Conservation (phyloP, 371 early-diverging fungal species). For the Astathelohania contejeani region DNA sequence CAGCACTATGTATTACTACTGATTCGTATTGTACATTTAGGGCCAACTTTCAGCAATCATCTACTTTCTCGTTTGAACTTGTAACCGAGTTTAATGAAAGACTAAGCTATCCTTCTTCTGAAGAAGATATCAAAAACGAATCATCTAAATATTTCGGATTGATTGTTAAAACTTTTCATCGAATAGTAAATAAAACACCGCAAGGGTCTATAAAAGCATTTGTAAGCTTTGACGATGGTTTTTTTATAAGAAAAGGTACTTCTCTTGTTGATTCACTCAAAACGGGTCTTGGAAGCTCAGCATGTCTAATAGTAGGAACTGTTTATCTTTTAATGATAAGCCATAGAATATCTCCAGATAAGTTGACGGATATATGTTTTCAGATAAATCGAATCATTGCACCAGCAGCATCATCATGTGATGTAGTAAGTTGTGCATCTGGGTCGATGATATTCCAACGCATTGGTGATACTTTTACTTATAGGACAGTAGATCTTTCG, state of each 20-base stretch:
- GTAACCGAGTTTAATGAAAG: not conserved
- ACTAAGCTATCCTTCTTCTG: not conserved
- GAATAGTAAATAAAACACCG: not conserved
- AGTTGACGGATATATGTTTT: not conserved
- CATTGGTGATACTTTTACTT: too few species aligned
- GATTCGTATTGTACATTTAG: not conserved
- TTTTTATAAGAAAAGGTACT: conserved; percentile 2
- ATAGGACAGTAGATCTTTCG: too few species aligned
- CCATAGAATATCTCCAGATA: not conserved
- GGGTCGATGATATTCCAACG: conserved; percentile 16
- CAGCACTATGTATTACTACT: conserved; percentile 1
- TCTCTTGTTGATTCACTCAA: conserved; percentile 6
- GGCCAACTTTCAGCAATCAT: not conserved
- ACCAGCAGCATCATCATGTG: conserved; percentile 14
- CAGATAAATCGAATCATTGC: conserved; percentile 5
- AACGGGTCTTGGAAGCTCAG: conserved; percentile 20
- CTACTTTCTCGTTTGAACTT: not conserved
- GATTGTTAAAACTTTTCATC: not conserved
- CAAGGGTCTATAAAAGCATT: not conserved
- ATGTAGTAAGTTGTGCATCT: conserved; percentile 3
- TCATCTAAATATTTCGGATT: not conserved
- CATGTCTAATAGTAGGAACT: conserved; percentile 11
- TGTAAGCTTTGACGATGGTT: conserved; percentile 13
- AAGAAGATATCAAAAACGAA: not conserved
- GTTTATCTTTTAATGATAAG: conserved; percentile 4